Evolutionary conservation across 768 basidiomycete species (phyloP), one percentile per base, ranked within the genome.

Genomic region (Serendipita sp.): DNA sequence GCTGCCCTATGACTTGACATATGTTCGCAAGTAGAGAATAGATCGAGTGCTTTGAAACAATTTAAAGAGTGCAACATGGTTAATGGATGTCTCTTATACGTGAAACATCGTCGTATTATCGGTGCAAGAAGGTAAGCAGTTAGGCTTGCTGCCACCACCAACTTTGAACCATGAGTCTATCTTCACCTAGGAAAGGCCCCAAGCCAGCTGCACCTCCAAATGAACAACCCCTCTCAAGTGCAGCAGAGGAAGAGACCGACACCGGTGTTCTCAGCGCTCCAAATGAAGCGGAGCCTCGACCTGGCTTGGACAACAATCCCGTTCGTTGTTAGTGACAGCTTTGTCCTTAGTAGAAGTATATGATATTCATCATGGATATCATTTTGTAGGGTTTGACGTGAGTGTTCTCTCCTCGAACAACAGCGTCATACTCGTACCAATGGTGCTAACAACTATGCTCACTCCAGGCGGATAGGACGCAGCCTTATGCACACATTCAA

Each of bases 401-500:
- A 22, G 53, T 58, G 11, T 24, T 22, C 48, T 42, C n/a, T 48
- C 26, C 45, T 38, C 20, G 53, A 58, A 33, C 45, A 48, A 28
- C n/a, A 48, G n/a, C 45, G 45, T 48, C 45, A 48, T 48, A 5
- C 9, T 20, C 45, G 17, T n/a, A 20, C 26, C n/a, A 48, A 20
- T n/a, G n/a, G 26, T 7, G 45, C 45, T 48, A 48, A 48, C 7
- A 20, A 28, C 45, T 5, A 9, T 42, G 20, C 9, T 48, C 45
- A n/a, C 9, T 48, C n/a, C 53, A 58, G 53, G 53, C 53, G 20
- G 53, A 58, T 31, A 13, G 53, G n/a, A 58, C 53, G 31, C 53
- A 58, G 31, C 31, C 17, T 33, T 58, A 58, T 33, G 53, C 53
- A 28, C 17, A 58, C 11, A 58, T 58, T 58, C 24, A 58, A 58